Base-by-base conservation (phyloP, 140 eudicot genomes). In the Oenanthe javanica region DNA sequence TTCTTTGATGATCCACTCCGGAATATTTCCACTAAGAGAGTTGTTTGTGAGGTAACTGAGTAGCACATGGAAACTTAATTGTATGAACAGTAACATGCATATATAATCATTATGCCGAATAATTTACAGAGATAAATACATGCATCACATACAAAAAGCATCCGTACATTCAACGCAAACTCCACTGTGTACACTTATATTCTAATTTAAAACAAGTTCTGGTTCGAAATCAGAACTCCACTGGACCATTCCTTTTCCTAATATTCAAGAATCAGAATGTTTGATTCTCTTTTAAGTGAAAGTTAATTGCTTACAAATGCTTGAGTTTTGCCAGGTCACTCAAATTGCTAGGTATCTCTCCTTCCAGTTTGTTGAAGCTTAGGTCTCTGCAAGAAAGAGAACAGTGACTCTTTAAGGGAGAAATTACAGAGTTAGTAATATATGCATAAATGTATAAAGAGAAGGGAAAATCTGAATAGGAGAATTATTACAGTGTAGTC, bases 311-410 rank as follows among this genome's bases (percentile, higher is more conserved):
- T 81, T 88, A 88, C 92, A 88, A 21, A 25, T 7, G 6, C 27
- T 87, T 54, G 70, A 89, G 45, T 1, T 19, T 7, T 0, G 21
- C 0, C 23, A 85, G 79, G 45, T 73, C 73, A n/a, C 64, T 73
- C 49, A 88, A 84, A 61, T 89, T n/a, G 12, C n/a, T 45, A 15
- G 94, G 92, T 59, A 90, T 82, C 43, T 61, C 79, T 14, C 93
- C 97, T 46, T 81, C 64, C 70, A 92, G 78, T 31, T 77, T 86
- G 83, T 91, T 91, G 66, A 91, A 89, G 76, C 97, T 91, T 15
- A 91, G 92, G 81, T 92, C 95, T 50, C 97, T 92, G 89, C 80
- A 48, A 47, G 14, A 38, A 45, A 75, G n/a, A 63, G 7, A 70
- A 43, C 31, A 19, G n/a, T 42, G 46, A 46, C 6, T 25, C 67